These are phyloP conservation scores for Citrus trifoliata DNA, from an alignment of 345 rosid genomes.

Conservation along the genomic window DNA sequence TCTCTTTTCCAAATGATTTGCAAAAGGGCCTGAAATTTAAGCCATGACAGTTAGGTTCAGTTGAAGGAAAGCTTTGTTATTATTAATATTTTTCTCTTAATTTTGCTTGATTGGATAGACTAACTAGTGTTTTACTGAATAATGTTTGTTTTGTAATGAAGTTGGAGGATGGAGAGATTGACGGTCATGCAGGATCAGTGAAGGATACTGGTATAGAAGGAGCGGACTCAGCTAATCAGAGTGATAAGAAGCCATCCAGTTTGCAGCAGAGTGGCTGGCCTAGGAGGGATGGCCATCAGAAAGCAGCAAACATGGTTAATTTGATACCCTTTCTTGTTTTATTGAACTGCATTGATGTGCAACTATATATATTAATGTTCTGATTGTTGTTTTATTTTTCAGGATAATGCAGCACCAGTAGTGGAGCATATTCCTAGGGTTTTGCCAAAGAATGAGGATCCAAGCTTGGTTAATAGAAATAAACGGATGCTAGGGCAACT, in stretches of 20 bases:
- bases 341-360: neutral
- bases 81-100: neutral
- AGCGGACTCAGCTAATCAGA: slow-evolving; percentile 24
- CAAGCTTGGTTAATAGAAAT: slow-evolving; percentile 82
- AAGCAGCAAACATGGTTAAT: slow-evolving; percentile 49
- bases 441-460: slow-evolving; percentile 91
- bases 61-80: neutral
- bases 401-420: slow-evolving; percentile 52
- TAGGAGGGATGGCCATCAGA: slow-evolving; percentile 56
- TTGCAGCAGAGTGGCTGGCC: slow-evolving; percentile 44
- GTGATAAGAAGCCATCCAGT: slow-evolving; percentile 35
- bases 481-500: slow-evolving; percentile 97
- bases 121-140: neutral
- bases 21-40: neutral
- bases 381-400: slow-evolving; percentile 10
- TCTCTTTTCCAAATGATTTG: neutral
- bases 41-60: neutral
- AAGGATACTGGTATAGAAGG: slow-evolving; percentile 29
- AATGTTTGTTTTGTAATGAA: slow-evolving; percentile 23
- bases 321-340: neutral
- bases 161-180: slow-evolving; percentile 73
- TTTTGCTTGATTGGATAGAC: neutral
- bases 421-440: slow-evolving; percentile 79
- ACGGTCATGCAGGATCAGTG: slow-evolving; percentile 35
- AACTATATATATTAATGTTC: neutral